A percentile compares a stretch with the other conserved stretches of the same genome.
These are phyloP conservation scores for Haematococcus sp. DNA, from an alignment of 139 green algal species.

Conservation along the genomic window DNA sequence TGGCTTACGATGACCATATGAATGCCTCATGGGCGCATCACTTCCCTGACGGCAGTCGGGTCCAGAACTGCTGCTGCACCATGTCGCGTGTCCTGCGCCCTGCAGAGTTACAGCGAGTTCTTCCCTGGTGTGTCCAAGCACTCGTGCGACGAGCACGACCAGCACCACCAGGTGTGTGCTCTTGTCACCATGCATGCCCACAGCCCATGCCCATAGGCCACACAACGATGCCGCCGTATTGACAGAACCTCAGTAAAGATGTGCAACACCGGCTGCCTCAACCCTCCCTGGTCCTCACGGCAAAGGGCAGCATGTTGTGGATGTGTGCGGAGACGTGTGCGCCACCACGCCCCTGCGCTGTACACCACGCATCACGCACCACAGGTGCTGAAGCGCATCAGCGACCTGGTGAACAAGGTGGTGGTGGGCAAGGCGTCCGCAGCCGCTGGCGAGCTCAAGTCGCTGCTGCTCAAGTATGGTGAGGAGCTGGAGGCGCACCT, in stretches of 20 bases:
- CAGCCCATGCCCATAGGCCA: not conserved
- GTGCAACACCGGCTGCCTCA: too few species aligned
- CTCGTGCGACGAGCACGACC: slow-evolving; percentile 1
- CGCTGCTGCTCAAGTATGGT: slow-evolving; percentile 1
- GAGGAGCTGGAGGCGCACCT: slow-evolving; percentile 20
- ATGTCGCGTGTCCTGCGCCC: not conserved
- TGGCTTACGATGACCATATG: too few species aligned
- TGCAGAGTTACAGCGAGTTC: slow-evolving; percentile 12
- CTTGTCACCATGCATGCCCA: not conserved
- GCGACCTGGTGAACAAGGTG: not conserved
- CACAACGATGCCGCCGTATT: too few species aligned
- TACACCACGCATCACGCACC: not conserved
- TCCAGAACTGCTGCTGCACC: too few species aligned
- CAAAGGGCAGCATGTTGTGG: too few species aligned
- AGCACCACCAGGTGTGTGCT: not conserved
- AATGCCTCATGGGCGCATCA: too few species aligned
- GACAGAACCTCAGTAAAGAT: too few species aligned
- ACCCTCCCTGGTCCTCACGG: too few species aligned
- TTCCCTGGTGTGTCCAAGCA: slow-evolving; percentile 10
- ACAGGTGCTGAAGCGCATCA: not conserved
- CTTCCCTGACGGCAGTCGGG: too few species aligned
- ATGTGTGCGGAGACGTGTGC: not conserved
- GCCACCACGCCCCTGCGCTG: not conserved
- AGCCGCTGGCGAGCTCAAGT: not conserved
- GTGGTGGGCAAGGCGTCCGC: not conserved